Percentiles rank a stretch among this genome's conserved stretches.
These are phyloP conservation scores for Talaromyces marneffei DNA, from an alignment of 2,329 filamentous ascomycete genomes.

Conservation along the genomic window DNA sequence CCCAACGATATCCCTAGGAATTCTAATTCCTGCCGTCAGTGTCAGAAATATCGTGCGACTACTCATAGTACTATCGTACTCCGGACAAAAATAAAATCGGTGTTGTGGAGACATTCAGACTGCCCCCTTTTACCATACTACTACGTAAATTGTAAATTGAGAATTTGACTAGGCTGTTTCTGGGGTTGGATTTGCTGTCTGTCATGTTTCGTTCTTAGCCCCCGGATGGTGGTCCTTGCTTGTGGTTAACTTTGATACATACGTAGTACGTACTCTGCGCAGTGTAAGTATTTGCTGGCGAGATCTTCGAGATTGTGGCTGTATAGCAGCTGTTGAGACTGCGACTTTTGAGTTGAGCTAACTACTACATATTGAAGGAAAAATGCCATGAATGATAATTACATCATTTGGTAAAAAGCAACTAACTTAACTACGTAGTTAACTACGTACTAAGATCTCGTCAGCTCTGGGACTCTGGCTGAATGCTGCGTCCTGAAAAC, in stretches of 20 bases:
- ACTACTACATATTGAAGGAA: not conserved
- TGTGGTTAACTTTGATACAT: not conserved
- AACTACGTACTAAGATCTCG: not conserved
- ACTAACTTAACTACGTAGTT: too few species aligned
- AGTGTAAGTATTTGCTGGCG: not conserved
- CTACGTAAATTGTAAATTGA: not conserved
- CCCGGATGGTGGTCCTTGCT: not conserved
- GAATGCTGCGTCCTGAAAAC: not conserved
- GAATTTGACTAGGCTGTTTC: constrained; percentile 1
- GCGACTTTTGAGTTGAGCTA: not conserved
- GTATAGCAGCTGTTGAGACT: not conserved
- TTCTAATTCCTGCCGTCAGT: not conserved
- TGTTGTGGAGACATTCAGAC: not conserved
- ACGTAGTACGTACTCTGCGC: not conserved
- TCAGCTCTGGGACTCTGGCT: not conserved
- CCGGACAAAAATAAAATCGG: too few species aligned
- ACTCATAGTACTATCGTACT: not conserved
- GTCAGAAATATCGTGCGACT: not conserved
- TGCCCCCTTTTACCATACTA: not conserved
- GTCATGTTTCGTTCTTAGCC: not conserved
- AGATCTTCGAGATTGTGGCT: not conserved
- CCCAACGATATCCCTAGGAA: not conserved
- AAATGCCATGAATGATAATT: not conserved
- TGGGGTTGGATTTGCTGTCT: not conserved
- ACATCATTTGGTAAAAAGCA: too few species aligned